phyloP scores from a whole-genome alignment of 345 rosid species.

The Gossypium australe region DNA sequence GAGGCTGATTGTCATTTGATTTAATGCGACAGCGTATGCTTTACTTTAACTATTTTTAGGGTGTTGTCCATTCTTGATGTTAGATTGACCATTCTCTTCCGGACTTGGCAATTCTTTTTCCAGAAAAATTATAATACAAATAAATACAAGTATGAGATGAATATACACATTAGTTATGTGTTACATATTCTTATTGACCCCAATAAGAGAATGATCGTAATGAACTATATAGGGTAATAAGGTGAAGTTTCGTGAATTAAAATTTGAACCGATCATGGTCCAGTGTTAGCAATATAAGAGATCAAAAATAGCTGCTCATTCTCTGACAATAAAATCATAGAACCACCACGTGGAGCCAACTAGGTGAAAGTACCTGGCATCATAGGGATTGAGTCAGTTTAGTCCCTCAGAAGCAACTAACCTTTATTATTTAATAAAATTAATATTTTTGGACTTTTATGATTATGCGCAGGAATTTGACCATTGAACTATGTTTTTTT shows the following conservation, averaged over 20 bases:
- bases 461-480: too few species aligned
- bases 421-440: too few species aligned
- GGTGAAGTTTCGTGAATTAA: not conserved
- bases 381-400: too few species aligned
- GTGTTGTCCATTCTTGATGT: not conserved
- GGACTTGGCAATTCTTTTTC: not conserved
- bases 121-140: too few species aligned
- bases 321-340: not conserved
- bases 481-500: too few species aligned
- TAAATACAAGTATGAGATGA: too few species aligned
- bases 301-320: not conserved
- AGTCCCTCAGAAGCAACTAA: too few species aligned
- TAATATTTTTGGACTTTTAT: too few species aligned
- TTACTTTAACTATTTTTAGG: not conserved
- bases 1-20: not conserved
- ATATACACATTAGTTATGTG: not conserved
- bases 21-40: not conserved
- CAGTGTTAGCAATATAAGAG: not conserved
- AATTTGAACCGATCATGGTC: not conserved
- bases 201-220: not conserved
- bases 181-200: not conserved
- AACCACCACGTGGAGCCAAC: not conserved
- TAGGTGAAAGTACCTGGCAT: too few species aligned
- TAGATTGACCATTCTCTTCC: not conserved
- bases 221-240: not conserved